Percentiles rank a stretch among this genome's conserved stretches.
These are phyloP conservation scores for Spathaspora girioi DNA, from an alignment of 805 yeast genomes.

Conservation along the genomic window DNA sequence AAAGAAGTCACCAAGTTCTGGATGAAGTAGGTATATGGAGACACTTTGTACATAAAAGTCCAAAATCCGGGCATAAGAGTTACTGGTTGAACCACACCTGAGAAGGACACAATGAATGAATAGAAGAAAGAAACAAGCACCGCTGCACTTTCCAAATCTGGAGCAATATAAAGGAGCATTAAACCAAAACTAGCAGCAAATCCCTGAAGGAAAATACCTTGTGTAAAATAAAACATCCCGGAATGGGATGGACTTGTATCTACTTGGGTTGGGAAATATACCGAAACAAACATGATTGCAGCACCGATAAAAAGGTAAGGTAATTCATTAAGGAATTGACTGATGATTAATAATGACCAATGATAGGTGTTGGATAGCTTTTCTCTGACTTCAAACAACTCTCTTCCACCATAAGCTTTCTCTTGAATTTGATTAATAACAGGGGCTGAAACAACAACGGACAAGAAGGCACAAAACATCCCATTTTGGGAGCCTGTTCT, in stretches of 20 bases:
- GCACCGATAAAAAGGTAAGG: constrained; percentile 46
- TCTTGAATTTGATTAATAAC: constrained; percentile 61
- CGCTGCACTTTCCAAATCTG: constrained; percentile 65
- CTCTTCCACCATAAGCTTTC: constrained; percentile 54
- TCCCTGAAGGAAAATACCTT: constrained; percentile 23
- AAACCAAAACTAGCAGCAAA: constrained; percentile 34
- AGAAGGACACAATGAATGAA: constrained; percentile 58
- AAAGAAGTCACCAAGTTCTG: constrained; percentile 47
- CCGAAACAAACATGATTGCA: constrained; percentile 34
- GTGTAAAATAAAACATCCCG: constrained; percentile 30
- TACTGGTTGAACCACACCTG: constrained; percentile 65
- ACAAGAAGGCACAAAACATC: constrained; percentile 57
- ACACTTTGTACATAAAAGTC: constrained; percentile 76
- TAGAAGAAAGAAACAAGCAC: constrained; percentile 54
- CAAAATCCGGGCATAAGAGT: constrained; percentile 72
- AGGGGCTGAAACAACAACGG: constrained; percentile 56
- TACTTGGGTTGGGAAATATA: constrained; percentile 48
- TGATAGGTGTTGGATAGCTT: constrained; percentile 68
- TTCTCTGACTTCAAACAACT: constrained; percentile 67
- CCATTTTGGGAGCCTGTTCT: constrained; percentile 56
- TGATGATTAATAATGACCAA: constrained; percentile 57
- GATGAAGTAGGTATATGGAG: constrained; percentile 71
- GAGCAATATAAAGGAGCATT: constrained; percentile 51
- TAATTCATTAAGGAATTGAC: constrained; percentile 54
- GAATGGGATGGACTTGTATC: constrained; percentile 40